Evolutionary conservation across 1,284 basidiomycete genomes (phyloP).

Genomic region (Leccinum insigne): DNA sequence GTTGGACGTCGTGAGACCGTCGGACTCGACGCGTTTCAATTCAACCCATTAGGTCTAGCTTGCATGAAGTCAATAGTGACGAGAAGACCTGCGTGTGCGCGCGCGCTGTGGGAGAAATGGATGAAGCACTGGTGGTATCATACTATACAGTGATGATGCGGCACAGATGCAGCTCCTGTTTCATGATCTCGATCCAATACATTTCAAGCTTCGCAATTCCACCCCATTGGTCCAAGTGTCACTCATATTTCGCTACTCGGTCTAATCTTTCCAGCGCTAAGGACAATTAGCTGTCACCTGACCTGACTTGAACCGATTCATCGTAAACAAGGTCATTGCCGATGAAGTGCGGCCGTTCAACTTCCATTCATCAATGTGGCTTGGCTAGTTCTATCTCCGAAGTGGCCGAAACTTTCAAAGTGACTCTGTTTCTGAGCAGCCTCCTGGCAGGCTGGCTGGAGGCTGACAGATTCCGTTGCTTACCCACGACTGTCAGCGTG

Average conservation of each 20-base stretch:
- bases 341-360: neutral
- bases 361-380: neutral
- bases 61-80: neutral
- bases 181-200: too few relatives aligned
- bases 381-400: neutral
- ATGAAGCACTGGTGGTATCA: neutral
- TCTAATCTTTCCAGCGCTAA: too few relatives aligned
- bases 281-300: too few relatives aligned
- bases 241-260: too few relatives aligned
- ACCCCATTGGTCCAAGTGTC: too few relatives aligned
- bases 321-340: too few relatives aligned
- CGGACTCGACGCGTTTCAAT: conserved; percentile 8
- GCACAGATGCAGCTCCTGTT: neutral
- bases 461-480: too few relatives aligned
- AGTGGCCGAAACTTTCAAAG: neutral
- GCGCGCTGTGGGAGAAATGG: neutral
- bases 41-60: conserved; percentile 4
- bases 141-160: neutral
- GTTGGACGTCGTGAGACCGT: neutral
- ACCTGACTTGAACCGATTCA: too few relatives aligned
- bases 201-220: too few relatives aligned
- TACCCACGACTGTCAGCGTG: too few relatives aligned
- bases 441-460: too few relatives aligned
- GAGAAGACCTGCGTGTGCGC: neutral
- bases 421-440: too few relatives aligned